Evolutionary conservation across 495 filamentous ascomycete species (phyloP).

Genomic region (Xylaria cubensis): DNA sequence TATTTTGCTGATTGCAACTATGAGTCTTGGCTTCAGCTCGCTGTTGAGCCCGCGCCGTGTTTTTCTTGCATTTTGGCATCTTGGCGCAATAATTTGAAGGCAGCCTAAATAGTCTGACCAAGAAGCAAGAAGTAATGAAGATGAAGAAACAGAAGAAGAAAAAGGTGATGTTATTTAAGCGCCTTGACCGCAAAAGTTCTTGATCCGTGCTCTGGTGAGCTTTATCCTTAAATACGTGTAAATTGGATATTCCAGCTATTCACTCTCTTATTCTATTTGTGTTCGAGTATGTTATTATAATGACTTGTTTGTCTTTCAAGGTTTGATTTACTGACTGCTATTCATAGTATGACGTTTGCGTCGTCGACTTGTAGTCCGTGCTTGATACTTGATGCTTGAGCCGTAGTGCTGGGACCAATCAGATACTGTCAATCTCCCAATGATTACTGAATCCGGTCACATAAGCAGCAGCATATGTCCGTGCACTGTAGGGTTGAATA

Average conservation of each 20-base stretch:
- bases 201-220: neutral
- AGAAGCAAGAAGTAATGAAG: neutral
- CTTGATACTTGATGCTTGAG: neutral
- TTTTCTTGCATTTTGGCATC: slow-evolving; percentile 13
- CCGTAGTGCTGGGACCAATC: neutral
- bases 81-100: neutral
- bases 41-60: slow-evolving; percentile 1
- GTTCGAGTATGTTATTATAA: neutral
- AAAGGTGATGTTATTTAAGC: neutral
- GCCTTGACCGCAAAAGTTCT: neutral
- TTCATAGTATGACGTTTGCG: neutral
- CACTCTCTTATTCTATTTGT: neutral
- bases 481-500: neutral
- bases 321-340: neutral
- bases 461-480: neutral
- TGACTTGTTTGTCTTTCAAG: neutral
- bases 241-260: neutral
- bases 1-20: neutral
- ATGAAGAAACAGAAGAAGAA: neutral
- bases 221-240: neutral
- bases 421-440: neutral
- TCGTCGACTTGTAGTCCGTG: neutral
- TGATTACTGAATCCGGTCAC: slow-evolving; percentile 22
- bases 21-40: neutral
- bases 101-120: neutral